Evolutionary conservation across 441 rosid genomes (phyloP).

Genomic region (Erodium moschatum): DNA sequence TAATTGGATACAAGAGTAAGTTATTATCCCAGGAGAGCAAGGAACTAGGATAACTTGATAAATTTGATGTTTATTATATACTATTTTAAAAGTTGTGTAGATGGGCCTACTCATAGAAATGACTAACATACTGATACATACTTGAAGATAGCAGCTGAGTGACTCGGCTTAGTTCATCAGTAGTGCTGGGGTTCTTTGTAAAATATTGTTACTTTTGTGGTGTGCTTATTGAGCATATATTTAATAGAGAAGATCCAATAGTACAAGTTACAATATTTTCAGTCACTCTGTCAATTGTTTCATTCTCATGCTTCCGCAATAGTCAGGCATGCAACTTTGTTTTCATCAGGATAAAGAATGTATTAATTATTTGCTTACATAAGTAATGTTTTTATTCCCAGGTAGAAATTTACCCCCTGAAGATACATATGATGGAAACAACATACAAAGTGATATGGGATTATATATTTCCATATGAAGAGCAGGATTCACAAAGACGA

Average conservation of each 20-base stretch:
- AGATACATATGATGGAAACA: slow-evolving; percentile 84
- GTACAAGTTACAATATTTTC: neutral
- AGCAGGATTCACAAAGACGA: slow-evolving; percentile 90
- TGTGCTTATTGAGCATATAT: neutral
- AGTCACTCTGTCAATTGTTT: neutral
- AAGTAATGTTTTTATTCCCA: slow-evolving; percentile 21
- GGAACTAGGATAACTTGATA: too few relatives aligned
- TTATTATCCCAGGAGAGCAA: too few relatives aligned
- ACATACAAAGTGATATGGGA: slow-evolving; percentile 98
- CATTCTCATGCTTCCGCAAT: neutral
- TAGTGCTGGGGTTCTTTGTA: too few relatives aligned
- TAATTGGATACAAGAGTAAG: too few relatives aligned
- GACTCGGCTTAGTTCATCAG: too few relatives aligned
- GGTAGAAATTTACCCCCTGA: slow-evolving; percentile 95
- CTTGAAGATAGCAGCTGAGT: too few relatives aligned
- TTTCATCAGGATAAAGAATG: neutral
- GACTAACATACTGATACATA: too few relatives aligned
- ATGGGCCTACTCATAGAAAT: too few relatives aligned
- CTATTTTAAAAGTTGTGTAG: too few relatives aligned
- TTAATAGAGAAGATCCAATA: neutral
- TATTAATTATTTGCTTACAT: slow-evolving; percentile 14
- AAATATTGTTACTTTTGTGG: neutral
- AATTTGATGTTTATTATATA: too few relatives aligned
- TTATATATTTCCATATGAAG: slow-evolving; percentile 91
- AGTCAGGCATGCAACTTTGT: slow-evolving; percentile 4